These are phyloP conservation scores for Candida buenavistaensis DNA, from an alignment of 1,139 yeast species.

Conservation along the genomic window DNA sequence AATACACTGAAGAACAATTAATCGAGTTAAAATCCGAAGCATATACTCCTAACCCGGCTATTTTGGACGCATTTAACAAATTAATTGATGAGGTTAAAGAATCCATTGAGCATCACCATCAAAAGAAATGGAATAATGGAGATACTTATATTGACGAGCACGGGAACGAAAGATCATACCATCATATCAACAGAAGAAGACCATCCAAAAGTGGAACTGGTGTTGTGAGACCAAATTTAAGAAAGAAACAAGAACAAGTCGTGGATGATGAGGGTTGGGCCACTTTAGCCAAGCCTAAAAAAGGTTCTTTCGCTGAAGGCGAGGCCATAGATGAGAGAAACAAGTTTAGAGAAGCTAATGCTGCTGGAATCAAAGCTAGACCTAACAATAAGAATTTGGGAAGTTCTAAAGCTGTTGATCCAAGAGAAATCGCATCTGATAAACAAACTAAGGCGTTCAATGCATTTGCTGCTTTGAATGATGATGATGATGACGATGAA, in stretches of 20 bases:
- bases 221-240: conserved; percentile 52
- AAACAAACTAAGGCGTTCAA: conserved; percentile 66
- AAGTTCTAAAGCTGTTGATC: conserved; percentile 70
- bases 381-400: conserved; percentile 76
- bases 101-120: conserved; percentile 20
- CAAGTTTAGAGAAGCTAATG: conserved; percentile 46
- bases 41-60: conserved; percentile 59
- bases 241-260: conserved; percentile 57
- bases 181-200: conserved; percentile 58
- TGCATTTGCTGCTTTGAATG: conserved; percentile 78
- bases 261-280: conserved; percentile 85
- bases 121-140: conserved; percentile 41
- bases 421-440: conserved; percentile 68
- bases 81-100: conserved; percentile 65
- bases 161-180: conserved; percentile 51
- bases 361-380: conserved; percentile 48
- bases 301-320: conserved; percentile 48
- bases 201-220: conserved; percentile 46
- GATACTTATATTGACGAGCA: conserved; percentile 50
- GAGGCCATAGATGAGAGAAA: conserved; percentile 48
- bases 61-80: conserved; percentile 62
- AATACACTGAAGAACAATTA: conserved; percentile 73
- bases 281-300: conserved; percentile 47
- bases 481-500: conserved; percentile 41
- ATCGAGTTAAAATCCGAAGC: conserved; percentile 57